Evolutionary conservation across 768 basidiomycete species (phyloP).

Genomic region (Tylopilus sp.): DNA sequence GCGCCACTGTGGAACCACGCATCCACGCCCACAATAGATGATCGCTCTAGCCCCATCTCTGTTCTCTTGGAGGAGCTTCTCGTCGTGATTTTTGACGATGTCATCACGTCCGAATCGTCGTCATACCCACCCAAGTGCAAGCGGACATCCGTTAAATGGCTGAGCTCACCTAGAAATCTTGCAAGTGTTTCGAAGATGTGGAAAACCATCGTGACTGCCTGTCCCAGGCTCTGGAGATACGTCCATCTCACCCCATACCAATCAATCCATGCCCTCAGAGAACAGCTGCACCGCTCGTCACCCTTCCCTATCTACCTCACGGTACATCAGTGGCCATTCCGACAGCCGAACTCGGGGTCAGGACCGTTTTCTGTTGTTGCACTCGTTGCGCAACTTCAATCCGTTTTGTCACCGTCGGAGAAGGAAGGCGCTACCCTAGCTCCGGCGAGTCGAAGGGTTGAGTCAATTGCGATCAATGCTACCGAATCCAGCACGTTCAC

Average conservation of each 20-base stretch:
- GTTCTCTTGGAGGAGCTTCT: conserved; percentile 19
- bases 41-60: conserved; percentile 4
- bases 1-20: neutral
- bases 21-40: neutral
- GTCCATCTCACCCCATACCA: conserved; percentile 16
- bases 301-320: conserved; percentile 11
- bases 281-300: conserved; percentile 16
- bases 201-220: conserved; percentile 14
- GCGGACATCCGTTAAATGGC: neutral
- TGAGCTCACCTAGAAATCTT: conserved; percentile 12
- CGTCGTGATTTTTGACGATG: conserved; percentile 17
- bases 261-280: conserved; percentile 7
- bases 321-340: conserved; percentile 22
- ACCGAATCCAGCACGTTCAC: conserved; percentile 14
- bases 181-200: conserved; percentile 16
- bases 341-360: neutral
- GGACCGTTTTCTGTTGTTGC: conserved; percentile 11
- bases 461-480: conserved; percentile 16
- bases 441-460: conserved; percentile 11
- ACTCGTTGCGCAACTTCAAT: conserved; percentile 17
- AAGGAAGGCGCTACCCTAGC: neutral
- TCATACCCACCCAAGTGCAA: neutral
- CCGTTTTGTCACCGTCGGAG: conserved; percentile 7
- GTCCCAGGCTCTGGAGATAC: conserved; percentile 19
- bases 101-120: conserved; percentile 11